Percentiles rank a stretch among this genome's conserved stretches.
phyloP scores from a whole-genome alignment of 805 yeast genomes.

The Hanseniaspora occidentalis region DNA sequence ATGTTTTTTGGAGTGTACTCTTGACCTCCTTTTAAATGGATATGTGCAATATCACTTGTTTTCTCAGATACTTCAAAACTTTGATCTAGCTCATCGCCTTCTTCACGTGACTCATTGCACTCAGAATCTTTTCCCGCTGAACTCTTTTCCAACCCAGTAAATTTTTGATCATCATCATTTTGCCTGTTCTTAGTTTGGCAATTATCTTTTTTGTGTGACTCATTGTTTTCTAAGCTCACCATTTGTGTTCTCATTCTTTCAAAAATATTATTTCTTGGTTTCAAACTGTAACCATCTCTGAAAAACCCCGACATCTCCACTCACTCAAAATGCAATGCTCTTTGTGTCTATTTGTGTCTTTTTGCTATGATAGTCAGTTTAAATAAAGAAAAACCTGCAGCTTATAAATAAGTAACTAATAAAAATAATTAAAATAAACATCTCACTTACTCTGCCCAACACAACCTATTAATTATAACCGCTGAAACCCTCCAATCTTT shows the following conservation, averaged over 20 bases:
- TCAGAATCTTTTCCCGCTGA: background rate
- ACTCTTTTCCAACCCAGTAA: background rate
- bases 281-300: slow-evolving; percentile 21
- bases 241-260: slow-evolving; percentile 18
- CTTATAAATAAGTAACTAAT: background rate
- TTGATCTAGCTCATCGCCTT: background rate
- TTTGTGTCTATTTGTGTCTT: background rate
- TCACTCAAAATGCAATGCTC: too few relatives aligned
- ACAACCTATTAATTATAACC: background rate
- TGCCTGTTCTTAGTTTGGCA: background rate
- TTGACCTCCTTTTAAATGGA: too few relatives aligned
- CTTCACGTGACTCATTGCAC: slow-evolving; percentile 1
- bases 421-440: background rate
- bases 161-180: slow-evolving; percentile 3
- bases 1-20: too few relatives aligned
- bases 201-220: too few relatives aligned
- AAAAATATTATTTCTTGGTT: slow-evolving; percentile 23
- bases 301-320: slow-evolving; percentile 12
- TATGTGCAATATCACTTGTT: too few relatives aligned
- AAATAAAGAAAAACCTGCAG: background rate
- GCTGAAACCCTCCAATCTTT: background rate
- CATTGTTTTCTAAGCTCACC: background rate
- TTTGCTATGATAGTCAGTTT: background rate
- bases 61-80: too few relatives aligned
- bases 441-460: too few relatives aligned